These are phyloP conservation scores for Aspergillus fructus DNA, from an alignment of 2,329 filamentous ascomycete species.

Conservation along the genomic window DNA sequence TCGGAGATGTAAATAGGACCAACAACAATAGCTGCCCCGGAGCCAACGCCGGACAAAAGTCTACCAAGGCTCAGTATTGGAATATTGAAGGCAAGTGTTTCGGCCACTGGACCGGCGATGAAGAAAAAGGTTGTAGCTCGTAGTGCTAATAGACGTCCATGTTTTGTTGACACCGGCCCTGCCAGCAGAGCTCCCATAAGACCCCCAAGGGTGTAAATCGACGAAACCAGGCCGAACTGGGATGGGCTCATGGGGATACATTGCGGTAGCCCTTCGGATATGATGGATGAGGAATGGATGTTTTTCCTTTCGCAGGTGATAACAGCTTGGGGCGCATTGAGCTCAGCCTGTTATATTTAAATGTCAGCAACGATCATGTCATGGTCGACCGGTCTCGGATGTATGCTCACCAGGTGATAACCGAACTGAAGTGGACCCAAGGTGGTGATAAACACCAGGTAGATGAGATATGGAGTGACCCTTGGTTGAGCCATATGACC, in stretches of 20 bases:
- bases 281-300: constrained; percentile 33
- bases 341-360: constrained; percentile 65
- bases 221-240: constrained; percentile 82
- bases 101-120: constrained; percentile 70
- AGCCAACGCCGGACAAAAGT: constrained; percentile 76
- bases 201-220: constrained; percentile 87
- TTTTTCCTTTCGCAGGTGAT: constrained; percentile 76
- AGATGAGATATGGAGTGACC: constrained; percentile 74
- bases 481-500: constrained; percentile 20
- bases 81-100: constrained; percentile 70
- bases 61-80: constrained; percentile 70
- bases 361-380: constrained; percentile 9
- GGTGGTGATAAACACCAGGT: constrained; percentile 73
- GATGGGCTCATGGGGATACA: constrained; percentile 86
- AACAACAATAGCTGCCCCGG: constrained; percentile 86
- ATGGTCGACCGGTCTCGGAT: not conserved
- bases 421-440: constrained; percentile 91
- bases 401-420: constrained; percentile 72
- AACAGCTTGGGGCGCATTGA: constrained; percentile 92
- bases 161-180: constrained; percentile 73
- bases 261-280: constrained; percentile 49
- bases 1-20: constrained; percentile 95
- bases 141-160: constrained; percentile 75
- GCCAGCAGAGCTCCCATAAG: constrained; percentile 77
- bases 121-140: constrained; percentile 75